A percentile compares a stretch with the other conserved stretches of the same genome.
These are phyloP conservation scores for Hypocrella siamensis DNA, from an alignment of 2,329 filamentous ascomycete species.

Conservation along the genomic window DNA sequence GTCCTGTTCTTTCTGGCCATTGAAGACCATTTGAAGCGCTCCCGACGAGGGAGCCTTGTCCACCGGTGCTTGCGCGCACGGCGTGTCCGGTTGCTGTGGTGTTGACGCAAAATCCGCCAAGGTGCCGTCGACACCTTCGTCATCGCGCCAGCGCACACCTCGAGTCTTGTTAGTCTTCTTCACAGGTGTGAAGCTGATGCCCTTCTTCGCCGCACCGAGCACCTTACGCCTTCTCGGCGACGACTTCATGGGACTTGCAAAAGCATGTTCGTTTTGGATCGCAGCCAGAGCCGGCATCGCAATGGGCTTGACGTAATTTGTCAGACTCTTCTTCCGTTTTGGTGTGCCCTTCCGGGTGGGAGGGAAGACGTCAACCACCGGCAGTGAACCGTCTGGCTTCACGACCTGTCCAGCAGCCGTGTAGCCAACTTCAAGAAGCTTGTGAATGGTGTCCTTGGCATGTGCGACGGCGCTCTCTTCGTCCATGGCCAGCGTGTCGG, in stretches of 20 bases:
- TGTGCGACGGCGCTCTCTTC: slow-evolving; percentile 70
- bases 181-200: slow-evolving; percentile 65
- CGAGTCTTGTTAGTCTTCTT: slow-evolving; percentile 66
- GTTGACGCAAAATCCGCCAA: slow-evolving; percentile 87
- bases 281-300: slow-evolving; percentile 25
- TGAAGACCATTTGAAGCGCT: slow-evolving; percentile 6
- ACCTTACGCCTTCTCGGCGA: slow-evolving; percentile 70
- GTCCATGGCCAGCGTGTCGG: slow-evolving; percentile 66
- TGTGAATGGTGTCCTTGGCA: slow-evolving; percentile 61
- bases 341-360: slow-evolving; percentile 61
- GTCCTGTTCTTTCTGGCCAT: slow-evolving; percentile 7
- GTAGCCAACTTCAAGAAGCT: slow-evolving; percentile 63
- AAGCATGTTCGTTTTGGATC: slow-evolving; percentile 13
- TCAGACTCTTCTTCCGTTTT: slow-evolving; percentile 47
- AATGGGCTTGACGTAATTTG: slow-evolving; percentile 26
- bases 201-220: slow-evolving; percentile 45
- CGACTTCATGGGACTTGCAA: slow-evolving; percentile 44
- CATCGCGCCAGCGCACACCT: slow-evolving; percentile 83
- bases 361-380: slow-evolving; percentile 49
- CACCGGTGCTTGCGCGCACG: slow-evolving; percentile 26
- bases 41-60: slow-evolving; percentile 18
- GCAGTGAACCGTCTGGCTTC: slow-evolving; percentile 63
- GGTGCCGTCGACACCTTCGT: slow-evolving; percentile 66
- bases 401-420: slow-evolving; percentile 68
- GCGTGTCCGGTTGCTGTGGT: slow-evolving; percentile 48